phyloP scores from a whole-genome alignment of 176 grass and related monocot genomes.

The Oryza glaberrima region DNA sequence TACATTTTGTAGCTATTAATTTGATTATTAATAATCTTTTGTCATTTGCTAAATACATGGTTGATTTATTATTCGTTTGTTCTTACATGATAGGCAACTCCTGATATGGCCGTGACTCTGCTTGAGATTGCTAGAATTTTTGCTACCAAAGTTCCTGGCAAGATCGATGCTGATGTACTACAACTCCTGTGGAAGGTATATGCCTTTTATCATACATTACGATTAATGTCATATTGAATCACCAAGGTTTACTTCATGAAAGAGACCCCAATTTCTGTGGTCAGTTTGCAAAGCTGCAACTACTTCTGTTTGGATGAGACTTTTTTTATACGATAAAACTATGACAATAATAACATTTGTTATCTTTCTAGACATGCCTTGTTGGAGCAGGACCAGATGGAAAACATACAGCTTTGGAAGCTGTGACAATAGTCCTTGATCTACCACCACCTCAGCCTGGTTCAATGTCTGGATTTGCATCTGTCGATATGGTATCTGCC shows the following conservation, averaged over 20 bases:
- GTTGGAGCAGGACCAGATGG: conserved; percentile 99
- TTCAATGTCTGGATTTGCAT: conserved; percentile 78
- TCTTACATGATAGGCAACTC: conserved; percentile 83
- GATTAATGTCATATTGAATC: conserved; percentile 1
- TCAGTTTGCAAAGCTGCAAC: conserved; percentile 10
- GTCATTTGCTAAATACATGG: conserved; percentile 1
- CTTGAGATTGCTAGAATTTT: conserved; percentile 99
- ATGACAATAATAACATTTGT: conserved; percentile 14
- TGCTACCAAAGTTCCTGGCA: conserved; percentile 99
- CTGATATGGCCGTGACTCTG: conserved; percentile 97
- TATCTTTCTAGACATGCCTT: conserved; percentile 86
- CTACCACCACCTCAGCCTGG: conserved; percentile 94
- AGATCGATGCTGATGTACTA: conserved; percentile 98
- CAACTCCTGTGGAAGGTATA: conserved; percentile 99
- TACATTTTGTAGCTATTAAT: conserved; percentile 27
- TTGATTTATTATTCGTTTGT: conserved; percentile 38
- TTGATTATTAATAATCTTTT: conserved; percentile 14
- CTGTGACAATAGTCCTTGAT: conserved; percentile 98
- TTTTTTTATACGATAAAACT: not conserved
- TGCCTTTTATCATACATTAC: conserved; percentile 33
- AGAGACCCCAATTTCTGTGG: not conserved
- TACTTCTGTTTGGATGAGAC: not conserved
- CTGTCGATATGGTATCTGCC: conserved; percentile 95
- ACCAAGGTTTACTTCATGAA: conserved; percentile 7
- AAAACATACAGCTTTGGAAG: conserved; percentile 98